Percentiles rank a stretch among this genome's conserved stretches.
These are phyloP conservation scores for Blastobotrys peoriensis DNA, from an alignment of 805 yeast genomes.

Conservation along the genomic window DNA sequence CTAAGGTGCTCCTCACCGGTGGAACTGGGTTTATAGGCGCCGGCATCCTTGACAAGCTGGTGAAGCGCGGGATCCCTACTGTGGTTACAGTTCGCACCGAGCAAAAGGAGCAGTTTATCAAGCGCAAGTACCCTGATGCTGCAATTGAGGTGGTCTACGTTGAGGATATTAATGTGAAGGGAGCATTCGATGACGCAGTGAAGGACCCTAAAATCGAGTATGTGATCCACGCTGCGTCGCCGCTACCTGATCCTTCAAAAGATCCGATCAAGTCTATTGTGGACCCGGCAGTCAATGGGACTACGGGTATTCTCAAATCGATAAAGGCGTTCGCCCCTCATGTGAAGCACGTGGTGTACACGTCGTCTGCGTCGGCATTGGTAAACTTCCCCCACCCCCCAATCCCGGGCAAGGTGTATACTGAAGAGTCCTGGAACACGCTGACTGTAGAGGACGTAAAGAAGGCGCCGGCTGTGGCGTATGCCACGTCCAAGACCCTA, in stretches of 20 bases:
- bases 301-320: slow-evolving; percentile 36
- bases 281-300: slow-evolving; percentile 43
- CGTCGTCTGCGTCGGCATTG: slow-evolving; percentile 33
- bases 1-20: no score
- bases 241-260: slow-evolving; percentile 28
- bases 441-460: slow-evolving; percentile 24
- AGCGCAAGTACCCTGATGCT: no score
- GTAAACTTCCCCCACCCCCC: neutral
- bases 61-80: no score
- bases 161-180: no score
- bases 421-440: slow-evolving; percentile 34
- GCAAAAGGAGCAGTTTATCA: no score
- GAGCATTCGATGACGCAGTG: no score
- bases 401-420: slow-evolving; percentile 10
- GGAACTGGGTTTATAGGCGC: no score
- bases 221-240: slow-evolving; percentile 36
- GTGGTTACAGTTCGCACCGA: no score
- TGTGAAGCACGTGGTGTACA: slow-evolving; percentile 38
- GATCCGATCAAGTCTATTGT: slow-evolving; percentile 37
- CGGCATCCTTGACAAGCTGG: no score
- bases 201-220: slow-evolving; percentile 27
- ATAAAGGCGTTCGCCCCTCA: slow-evolving; percentile 33
- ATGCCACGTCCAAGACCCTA: slow-evolving; percentile 40
- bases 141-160: no score
- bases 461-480: slow-evolving; percentile 9